Percentiles rank a stretch among this genome's conserved stretches.
These are phyloP conservation scores for Acrocalymma vagum DNA, from an alignment of 2,329 filamentous ascomycete genomes.

Conservation along the genomic window DNA sequence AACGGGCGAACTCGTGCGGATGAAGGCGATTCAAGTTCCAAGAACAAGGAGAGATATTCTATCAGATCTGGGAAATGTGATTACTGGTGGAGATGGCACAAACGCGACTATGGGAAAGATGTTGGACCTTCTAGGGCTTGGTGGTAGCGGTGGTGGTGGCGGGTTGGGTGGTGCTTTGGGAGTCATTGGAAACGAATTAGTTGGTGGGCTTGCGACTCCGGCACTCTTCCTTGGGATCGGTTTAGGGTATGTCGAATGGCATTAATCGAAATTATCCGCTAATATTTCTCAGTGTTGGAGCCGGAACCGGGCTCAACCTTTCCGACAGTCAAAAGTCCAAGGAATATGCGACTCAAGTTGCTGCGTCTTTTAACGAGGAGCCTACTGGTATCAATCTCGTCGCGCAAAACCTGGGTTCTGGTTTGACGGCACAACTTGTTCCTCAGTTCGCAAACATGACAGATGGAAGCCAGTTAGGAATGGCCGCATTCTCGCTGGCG, in stretches of 20 bases:
- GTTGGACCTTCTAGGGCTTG: conserved; percentile 5
- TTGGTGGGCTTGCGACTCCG: conserved; percentile 28
- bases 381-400: conserved; percentile 33
- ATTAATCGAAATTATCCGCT: conserved; percentile 3
- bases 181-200: conserved; percentile 18
- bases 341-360: conserved; percentile 26
- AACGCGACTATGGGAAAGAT: conserved; percentile 1
- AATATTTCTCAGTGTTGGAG: conserved; percentile 29
- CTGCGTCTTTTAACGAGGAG: conserved; percentile 24
- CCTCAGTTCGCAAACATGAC: too few species aligned
- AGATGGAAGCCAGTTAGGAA: neutral
- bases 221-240: conserved; percentile 41
- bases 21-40: conserved; percentile 1
- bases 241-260: conserved; percentile 26
- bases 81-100: conserved; percentile 10
- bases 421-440: conserved; percentile 28
- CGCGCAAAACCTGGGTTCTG: conserved; percentile 35
- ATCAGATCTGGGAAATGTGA: conserved; percentile 14
- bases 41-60: conserved; percentile 15
- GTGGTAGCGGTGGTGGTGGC: conserved; percentile 3
- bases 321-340: conserved; percentile 23
- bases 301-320: conserved; percentile 34
- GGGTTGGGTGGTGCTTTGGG: conserved; percentile 20
- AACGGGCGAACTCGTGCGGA: conserved; percentile 16
- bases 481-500: conserved; percentile 31